Evolutionary conservation across 140 eudicot species (phyloP).

Genomic region (Stevia rebaudiana): DNA sequence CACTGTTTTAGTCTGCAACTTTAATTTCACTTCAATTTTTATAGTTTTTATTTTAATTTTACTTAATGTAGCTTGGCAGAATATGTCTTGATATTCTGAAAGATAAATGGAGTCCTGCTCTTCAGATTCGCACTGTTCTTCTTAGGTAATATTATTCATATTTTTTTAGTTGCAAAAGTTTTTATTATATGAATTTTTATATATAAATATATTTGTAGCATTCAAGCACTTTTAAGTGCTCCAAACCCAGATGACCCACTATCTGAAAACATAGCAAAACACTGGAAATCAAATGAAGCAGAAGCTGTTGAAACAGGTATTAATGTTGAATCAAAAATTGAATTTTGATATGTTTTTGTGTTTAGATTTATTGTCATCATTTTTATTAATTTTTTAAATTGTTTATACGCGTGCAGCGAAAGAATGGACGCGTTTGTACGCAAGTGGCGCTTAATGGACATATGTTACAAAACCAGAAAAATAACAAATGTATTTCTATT

Average conservation of each 20-base stretch:
- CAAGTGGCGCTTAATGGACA: slow-evolving; percentile 59
- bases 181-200: neutral
- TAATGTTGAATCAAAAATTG: neutral
- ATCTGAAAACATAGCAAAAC: slow-evolving; percentile 81
- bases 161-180: too few relatives aligned
- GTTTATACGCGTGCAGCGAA: slow-evolving; percentile 48
- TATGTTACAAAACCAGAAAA: neutral
- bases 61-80: slow-evolving; percentile 73
- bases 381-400: neutral
- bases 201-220: slow-evolving; percentile 29
- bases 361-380: neutral
- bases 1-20: neutral
- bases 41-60: neutral
- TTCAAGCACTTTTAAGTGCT: slow-evolving; percentile 89
- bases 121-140: slow-evolving; percentile 92
- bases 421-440: slow-evolving; percentile 87
- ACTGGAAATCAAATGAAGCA: slow-evolving; percentile 71
- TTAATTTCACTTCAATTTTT: neutral
- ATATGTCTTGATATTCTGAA: slow-evolving; percentile 98
- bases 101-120: slow-evolving; percentile 99
- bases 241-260: slow-evolving; percentile 92
- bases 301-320: slow-evolving; percentile 88
- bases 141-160: slow-evolving; percentile 48
- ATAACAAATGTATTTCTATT: slow-evolving; percentile 13
- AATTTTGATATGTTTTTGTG: neutral